Percentiles rank a stretch among this genome's conserved stretches.
Conservation (phyloP, 495 filamentous ascomycete species). For the Tuber microsphaerosporum region DNA sequence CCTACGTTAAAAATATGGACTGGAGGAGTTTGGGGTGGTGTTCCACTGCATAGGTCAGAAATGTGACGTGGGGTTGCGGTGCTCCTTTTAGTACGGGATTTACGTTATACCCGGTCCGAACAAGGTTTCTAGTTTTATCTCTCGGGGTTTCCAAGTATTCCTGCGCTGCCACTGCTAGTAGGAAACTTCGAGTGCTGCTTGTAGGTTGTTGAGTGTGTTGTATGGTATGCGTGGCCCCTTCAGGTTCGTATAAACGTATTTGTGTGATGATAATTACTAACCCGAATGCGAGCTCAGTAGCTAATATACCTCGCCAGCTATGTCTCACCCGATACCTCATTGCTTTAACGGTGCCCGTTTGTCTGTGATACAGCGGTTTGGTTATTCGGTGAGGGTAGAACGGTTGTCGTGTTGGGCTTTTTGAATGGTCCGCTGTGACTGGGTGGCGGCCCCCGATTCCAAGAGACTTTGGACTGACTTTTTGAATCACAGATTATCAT, state of each 20-base stretch:
- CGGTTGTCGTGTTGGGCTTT: background rate
- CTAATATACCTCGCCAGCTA: background rate
- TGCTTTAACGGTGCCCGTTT: background rate
- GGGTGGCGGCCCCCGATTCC: background rate
- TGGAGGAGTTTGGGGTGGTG: background rate
- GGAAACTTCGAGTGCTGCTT: background rate
- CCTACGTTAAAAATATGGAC: background rate
- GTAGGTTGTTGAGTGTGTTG: background rate
- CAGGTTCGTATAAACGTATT: too few relatives aligned
- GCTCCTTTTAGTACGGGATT: background rate
- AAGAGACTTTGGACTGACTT: background rate
- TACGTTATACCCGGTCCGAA: background rate
- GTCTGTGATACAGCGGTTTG: background rate
- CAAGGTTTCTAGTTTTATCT: background rate
- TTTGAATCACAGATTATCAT: background rate
- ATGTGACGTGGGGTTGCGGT: background rate
- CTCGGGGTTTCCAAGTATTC: background rate
- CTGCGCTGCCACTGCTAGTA: background rate
- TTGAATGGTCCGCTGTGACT: background rate
- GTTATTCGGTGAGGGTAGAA: background rate
- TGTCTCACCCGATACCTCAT: background rate
- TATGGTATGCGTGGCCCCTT: too few relatives aligned
- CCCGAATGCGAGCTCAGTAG: background rate
- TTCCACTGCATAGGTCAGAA: background rate
- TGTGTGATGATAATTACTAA: background rate